Conservation (phyloP, 2,329 filamentous ascomycete genomes). For the Ophiostoma fasciatum region DNA sequence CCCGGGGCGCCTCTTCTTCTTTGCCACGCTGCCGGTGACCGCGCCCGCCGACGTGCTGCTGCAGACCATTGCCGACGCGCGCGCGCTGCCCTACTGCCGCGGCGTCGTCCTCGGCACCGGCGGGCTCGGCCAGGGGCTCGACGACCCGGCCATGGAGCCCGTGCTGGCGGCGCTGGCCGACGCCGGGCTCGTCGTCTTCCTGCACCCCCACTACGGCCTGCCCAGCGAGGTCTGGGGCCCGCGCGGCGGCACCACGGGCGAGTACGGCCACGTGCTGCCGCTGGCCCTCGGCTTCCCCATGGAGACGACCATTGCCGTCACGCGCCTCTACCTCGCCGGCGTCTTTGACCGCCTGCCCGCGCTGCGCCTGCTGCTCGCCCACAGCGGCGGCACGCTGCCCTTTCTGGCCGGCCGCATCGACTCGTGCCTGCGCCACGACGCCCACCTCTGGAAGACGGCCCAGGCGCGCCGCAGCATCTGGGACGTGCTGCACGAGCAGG, state of each 20-base stretch:
- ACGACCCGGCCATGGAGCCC: conserved; percentile 58
- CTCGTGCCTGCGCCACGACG: conserved; percentile 74
- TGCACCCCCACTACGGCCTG: conserved; percentile 87
- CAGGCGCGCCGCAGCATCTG: conserved; percentile 37
- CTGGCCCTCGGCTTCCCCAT: conserved; percentile 79
- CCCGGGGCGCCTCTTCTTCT: conserved; percentile 61
- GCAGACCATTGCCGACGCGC: conserved; percentile 48
- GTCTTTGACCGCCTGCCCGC: conserved; percentile 64
- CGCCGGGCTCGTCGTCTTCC: conserved; percentile 53
- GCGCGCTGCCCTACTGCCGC: conserved; percentile 49
- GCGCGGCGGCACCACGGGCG: conserved; percentile 29
- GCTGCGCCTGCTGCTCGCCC: conserved; percentile 65
- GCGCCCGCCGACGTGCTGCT: conserved; percentile 48
- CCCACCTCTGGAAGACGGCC: conserved; percentile 51
- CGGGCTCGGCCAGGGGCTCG: conserved; percentile 64
- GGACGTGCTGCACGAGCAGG: conserved; percentile 51
- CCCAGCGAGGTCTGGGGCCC: conserved; percentile 68
- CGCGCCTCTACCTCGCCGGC: conserved; percentile 73
- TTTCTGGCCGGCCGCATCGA: conserved; percentile 82
- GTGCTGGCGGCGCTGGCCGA: conserved; percentile 57
- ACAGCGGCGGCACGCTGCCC: conserved; percentile 77
- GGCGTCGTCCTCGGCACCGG: conserved; percentile 84
- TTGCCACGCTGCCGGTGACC: conserved; percentile 66
- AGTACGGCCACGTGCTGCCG: conserved; percentile 79
- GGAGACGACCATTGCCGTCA: conserved; percentile 82